Evolutionary conservation across 2,329 filamentous ascomycete species (phyloP), one percentile per base, ranked within the genome.

Genomic region (Aureobasidium melanogenum): DNA sequence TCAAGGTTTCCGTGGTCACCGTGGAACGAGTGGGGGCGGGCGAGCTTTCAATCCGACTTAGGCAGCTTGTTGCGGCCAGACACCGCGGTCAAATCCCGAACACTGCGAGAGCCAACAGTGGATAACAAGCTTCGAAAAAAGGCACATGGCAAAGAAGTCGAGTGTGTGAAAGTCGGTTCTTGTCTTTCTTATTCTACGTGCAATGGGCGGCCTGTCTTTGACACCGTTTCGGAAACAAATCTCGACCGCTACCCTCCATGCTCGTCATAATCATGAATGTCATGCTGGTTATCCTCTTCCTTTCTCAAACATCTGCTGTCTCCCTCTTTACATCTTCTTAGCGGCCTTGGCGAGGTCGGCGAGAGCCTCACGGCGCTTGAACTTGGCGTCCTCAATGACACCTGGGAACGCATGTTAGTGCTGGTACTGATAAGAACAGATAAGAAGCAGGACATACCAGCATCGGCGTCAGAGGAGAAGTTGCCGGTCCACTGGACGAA

Each of bases 381-480:
- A 89, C 77, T 87, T 88, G 68, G 86, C 87, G 70, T 89, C 87
- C 73, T 87, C 83, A 66, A 89, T 88, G 63, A 88, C 86, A 67
- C 81, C 86, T 88, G 62, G 3, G 15, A 5, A 17, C 34, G 65
- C 14, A 24, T 48, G 48, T 62, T 38, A 62, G 61, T 34, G 15
- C 10, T 8, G 8, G 24, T 1, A 10, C 34, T 24, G 8, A 26
- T 34, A 34, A 5, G 2, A 34, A 5, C 2, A 10, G 14, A 30
- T 3, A 24, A 28, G 17, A 19, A 26, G 15, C 19, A 22, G 8
- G 32, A 75, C 82, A 43, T 75, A 86, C 85, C 84, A 43, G 85
- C 84, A 72, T 87, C 85, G 55, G 86, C 86, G 73, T 88, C 86
- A 67, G 81, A 86, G 30, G 83, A 85, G 75, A 89, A 89, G 74